These are phyloP conservation scores for Scutellaria galericulata DNA, from an alignment of 257 asterid genomes.

Conservation along the genomic window DNA sequence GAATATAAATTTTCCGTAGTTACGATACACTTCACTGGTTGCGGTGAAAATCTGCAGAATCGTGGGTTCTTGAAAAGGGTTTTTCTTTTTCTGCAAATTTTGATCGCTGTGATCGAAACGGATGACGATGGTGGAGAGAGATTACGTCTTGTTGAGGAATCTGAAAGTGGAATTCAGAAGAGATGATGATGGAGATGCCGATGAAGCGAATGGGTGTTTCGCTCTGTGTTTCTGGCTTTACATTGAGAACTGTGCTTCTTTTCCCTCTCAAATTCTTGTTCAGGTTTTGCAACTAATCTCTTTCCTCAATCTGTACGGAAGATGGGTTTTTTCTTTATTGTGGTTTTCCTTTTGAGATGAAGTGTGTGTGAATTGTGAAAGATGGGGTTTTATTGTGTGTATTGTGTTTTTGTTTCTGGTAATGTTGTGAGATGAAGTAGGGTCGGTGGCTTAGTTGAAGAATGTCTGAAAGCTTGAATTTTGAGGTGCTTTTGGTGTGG, in stretches of 20 bases:
- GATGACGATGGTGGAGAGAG: conserved; percentile 47
- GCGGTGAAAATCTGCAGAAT: conserved; percentile 22
- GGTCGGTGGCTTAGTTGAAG: conserved; percentile 32
- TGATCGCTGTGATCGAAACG: conserved; percentile 37
- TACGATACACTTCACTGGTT: conserved; percentile 20
- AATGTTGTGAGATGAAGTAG: conserved; percentile 21
- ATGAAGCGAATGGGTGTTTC: conserved; percentile 50
- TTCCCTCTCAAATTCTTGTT: conserved; percentile 61
- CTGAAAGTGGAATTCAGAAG: conserved; percentile 58
- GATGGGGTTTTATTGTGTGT: background rate
- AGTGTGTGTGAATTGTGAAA: background rate
- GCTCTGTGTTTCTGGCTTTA: conserved; percentile 81
- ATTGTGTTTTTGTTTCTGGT: background rate
- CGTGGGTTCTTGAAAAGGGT: conserved; percentile 34
- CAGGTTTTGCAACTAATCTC: conserved; percentile 57
- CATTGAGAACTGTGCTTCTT: conserved; percentile 52
- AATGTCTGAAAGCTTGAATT: conserved; percentile 33
- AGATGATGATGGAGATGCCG: conserved; percentile 40
- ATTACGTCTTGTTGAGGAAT: conserved; percentile 59
- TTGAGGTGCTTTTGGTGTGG: background rate
- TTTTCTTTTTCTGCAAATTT: conserved; percentile 26
- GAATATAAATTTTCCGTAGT: background rate
- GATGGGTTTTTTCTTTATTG: background rate
- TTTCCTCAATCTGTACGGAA: conserved; percentile 25
- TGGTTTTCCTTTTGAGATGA: conserved; percentile 3